These are phyloP conservation scores for Ottelia alismoides DNA, from an alignment of 106 monocot genomes.

Conservation along the genomic window DNA sequence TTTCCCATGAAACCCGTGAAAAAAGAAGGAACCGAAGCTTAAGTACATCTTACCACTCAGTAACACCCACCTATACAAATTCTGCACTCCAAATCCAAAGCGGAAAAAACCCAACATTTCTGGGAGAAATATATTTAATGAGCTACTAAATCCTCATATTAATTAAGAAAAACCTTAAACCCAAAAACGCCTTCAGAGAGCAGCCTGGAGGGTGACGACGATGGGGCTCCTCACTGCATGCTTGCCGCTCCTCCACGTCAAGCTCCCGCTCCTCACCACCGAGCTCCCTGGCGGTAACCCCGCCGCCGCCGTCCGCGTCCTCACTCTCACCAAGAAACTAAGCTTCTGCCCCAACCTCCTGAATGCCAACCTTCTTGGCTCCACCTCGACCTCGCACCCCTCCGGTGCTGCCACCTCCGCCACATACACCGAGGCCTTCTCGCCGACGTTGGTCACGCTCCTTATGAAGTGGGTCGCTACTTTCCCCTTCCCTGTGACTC, in stretches of 20 bases:
- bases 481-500: neutral
- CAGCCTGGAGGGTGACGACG: slow-evolving; percentile 59
- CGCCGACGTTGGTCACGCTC: slow-evolving; percentile 70
- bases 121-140: too few relatives aligned
- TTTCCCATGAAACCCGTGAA: too few relatives aligned
- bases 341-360: slow-evolving; percentile 46
- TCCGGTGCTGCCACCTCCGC: slow-evolving; percentile 28
- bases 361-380: slow-evolving; percentile 39
- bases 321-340: slow-evolving; percentile 42
- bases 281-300: slow-evolving; percentile 46
- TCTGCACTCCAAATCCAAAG: too few relatives aligned
- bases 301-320: slow-evolving; percentile 3
- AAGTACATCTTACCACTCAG: too few relatives aligned
- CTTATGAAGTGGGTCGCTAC: slow-evolving; percentile 59
- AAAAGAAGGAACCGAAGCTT: too few relatives aligned
- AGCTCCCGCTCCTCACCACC: slow-evolving; percentile 32
- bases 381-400: slow-evolving; percentile 35
- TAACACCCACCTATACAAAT: too few relatives aligned
- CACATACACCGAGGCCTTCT: slow-evolving; percentile 26
- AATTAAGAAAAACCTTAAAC: too few relatives aligned
- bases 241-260: slow-evolving; percentile 56
- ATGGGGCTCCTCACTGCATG: slow-evolving; percentile 51
- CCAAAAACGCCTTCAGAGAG: too few relatives aligned
- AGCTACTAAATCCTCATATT: too few relatives aligned
- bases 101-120: too few relatives aligned